Base-by-base conservation (phyloP, 257 asterid species). In the Hygrophila difformis region DNA sequence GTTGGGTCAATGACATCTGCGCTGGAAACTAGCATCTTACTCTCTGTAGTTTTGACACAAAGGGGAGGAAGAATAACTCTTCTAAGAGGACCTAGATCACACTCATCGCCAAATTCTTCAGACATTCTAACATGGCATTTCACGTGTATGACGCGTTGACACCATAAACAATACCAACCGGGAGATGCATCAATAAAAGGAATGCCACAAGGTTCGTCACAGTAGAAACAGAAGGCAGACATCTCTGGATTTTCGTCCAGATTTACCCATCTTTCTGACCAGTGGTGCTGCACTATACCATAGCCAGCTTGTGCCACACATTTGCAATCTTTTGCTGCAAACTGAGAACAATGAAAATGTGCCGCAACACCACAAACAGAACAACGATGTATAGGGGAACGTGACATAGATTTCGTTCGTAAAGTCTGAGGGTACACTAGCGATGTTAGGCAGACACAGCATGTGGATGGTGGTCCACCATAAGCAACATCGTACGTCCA, bases 101-200 rank as follows among this genome's bases (percentile, higher is more conserved):
- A 84, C 12, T 59, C 63, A 63, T 84, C 93, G 41, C 84, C 86
- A 33, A 54, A 75, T 51, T 81, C 86, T 64, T 81, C 88, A 14
- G 89, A 80, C 93, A 84, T 84, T 63, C 73, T 84, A 28, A 67
- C 75, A 51, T 84, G 95, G 65, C 95, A 84, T 58, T 75, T 71
- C 39, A 84, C 95, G 63, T 84, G 95, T 66, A 84, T 75, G 45
- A 77, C 61, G 6, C 73, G 81, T 57, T 80, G 95, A 67, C 95
- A 84, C 95, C 95, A 84, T 42, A 81, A 67, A 74, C 95, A 84
- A 53, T 75, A 74, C 95, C 95, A 84, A 44, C 83, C 84, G 37
- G 95, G 93, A 39, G 95, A 84, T 49, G 82, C 79, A 56, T 81
- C 88, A 52, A 84, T 74, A 31, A 84, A 78, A 55, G 93, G 95